A percentile compares a stretch with the other conserved stretches of the same genome.
Conservation (phyloP, 2,329 filamentous ascomycete species). For the Clarireedia homoeocarpa region DNA sequence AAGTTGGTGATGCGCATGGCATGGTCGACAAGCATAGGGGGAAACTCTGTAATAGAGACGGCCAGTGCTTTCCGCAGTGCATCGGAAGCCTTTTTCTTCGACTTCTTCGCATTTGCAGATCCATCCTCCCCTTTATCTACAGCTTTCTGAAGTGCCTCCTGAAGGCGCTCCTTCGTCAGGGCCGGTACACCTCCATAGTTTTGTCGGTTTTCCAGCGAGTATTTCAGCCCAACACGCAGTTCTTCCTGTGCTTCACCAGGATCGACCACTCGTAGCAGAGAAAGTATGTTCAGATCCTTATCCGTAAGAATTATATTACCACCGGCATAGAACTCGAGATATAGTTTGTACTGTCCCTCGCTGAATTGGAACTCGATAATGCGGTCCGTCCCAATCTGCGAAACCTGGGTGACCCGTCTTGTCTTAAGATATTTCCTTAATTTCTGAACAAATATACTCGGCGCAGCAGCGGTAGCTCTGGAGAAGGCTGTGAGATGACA, state of each 20-base stretch:
- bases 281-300: constrained; percentile 70
- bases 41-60: constrained; percentile 78
- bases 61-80: constrained; percentile 73
- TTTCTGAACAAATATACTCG: constrained; percentile 76
- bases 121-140: constrained; percentile 49
- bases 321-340: constrained; percentile 91
- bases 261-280: constrained; percentile 70
- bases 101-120: constrained; percentile 51
- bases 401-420: constrained; percentile 69
- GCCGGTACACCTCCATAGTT: constrained; percentile 71
- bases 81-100: constrained; percentile 66
- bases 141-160: constrained; percentile 58
- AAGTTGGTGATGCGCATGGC: constrained; percentile 63
- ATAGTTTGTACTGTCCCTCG: constrained; percentile 80
- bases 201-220: constrained; percentile 74
- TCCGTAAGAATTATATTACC: constrained; percentile 95
- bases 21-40: constrained; percentile 83
- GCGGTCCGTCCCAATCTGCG: constrained; percentile 85
- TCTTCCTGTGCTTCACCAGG: constrained; percentile 81
- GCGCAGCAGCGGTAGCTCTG: constrained; percentile 74
- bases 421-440: constrained; percentile 86
- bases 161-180: constrained; percentile 66
- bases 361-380: constrained; percentile 90
- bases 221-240: constrained; percentile 67
- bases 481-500: constrained; percentile 90